A percentile compares a stretch with the other conserved stretches of the same genome.
Conservation (phyloP, 2,329 filamentous ascomycete species). For the Macrophomina phaseolina region DNA sequence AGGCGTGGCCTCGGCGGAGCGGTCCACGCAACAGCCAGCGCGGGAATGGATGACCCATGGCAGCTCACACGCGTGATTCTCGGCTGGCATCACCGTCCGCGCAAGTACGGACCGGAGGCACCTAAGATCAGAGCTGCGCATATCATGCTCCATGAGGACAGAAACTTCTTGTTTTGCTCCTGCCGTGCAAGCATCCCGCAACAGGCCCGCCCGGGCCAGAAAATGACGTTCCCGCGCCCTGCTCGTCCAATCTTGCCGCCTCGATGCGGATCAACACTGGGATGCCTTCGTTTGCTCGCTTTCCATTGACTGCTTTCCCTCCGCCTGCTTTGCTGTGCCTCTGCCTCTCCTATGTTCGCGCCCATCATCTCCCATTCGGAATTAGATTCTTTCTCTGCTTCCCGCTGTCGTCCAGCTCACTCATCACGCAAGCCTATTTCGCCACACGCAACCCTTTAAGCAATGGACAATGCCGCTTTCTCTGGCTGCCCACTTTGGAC, state of each 20-base stretch:
- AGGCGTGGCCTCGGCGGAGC: neutral
- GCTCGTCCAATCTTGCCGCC: neutral
- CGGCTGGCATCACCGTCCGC: conserved; percentile 1
- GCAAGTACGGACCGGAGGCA: neutral
- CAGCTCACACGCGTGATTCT: neutral
- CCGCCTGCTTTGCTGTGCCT: neutral
- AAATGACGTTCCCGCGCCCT: neutral
- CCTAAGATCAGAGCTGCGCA: conserved; percentile 6
- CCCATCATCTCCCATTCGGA: neutral
- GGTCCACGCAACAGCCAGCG: neutral
- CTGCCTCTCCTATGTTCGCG: neutral
- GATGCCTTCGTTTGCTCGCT: neutral
- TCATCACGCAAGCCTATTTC: neutral
- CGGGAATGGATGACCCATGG: neutral
- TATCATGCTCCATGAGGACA: conserved; percentile 10
- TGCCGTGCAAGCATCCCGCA: neutral
- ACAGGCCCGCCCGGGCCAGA: neutral
- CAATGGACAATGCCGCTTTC: neutral
- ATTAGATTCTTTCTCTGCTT: neutral
- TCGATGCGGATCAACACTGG: neutral
- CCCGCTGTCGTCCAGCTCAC: neutral
- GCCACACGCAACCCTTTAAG: neutral
- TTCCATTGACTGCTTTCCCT: neutral
- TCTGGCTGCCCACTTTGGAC: neutral
- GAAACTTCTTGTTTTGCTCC: neutral